phyloP scores from a whole-genome alignment of 2,329 filamentous ascomycete genomes.

The Fusarium bactridioides region DNA sequence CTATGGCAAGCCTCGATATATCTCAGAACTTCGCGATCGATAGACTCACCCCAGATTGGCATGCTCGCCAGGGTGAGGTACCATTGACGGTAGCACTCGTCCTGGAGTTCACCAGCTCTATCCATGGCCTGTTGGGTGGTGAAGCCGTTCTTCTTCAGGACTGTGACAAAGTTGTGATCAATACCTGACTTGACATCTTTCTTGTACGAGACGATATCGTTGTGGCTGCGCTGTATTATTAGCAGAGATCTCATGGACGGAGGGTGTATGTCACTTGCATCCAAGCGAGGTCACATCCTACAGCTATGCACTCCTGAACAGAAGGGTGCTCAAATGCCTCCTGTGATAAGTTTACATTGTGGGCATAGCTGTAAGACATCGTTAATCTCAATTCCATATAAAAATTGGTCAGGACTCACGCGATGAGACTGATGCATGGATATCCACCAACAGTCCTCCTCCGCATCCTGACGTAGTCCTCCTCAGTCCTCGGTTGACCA shows the following conservation, averaged over 20 bases:
- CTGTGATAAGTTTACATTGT: background rate
- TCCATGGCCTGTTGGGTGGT: background rate
- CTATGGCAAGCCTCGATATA: background rate
- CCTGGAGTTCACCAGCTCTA: background rate
- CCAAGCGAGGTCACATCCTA: background rate
- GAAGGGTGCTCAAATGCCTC: background rate
- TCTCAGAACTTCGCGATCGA: background rate
- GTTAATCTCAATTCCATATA: rapidly evolving
- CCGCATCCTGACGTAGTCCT: background rate
- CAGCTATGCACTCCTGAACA: background rate
- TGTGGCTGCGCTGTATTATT: background rate
- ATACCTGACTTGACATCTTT: background rate
- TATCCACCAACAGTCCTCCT: background rate
- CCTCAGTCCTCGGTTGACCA: background rate
- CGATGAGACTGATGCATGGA: background rate
- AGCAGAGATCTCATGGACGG: rapidly evolving
- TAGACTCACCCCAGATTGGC: background rate
- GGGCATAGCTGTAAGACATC: background rate
- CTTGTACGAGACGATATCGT: background rate
- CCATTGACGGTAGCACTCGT: background rate
- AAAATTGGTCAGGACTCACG: background rate
- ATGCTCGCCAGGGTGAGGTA: background rate
- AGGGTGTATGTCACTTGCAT: background rate
- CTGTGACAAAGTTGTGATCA: background rate
- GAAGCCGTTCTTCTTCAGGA: background rate